Evolutionary conservation across 768 basidiomycete genomes (phyloP).

Genomic region (Mycena galopus): DNA sequence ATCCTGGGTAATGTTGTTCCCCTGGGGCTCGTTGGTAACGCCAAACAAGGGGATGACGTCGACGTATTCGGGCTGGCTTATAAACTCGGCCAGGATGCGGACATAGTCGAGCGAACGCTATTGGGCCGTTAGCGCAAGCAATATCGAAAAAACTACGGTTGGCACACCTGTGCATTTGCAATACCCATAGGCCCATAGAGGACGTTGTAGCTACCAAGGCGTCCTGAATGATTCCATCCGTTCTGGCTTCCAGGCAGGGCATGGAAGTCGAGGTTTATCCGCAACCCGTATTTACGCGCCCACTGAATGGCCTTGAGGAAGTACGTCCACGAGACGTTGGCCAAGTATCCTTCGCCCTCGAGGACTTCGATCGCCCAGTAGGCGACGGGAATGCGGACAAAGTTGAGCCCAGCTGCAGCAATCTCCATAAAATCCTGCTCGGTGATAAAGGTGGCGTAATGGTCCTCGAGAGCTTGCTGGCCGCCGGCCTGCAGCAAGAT

Average conservation of each 20-base stretch:
- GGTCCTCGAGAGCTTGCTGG: conserved; percentile 79
- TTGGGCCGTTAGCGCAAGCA: not conserved
- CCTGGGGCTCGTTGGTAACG: conserved; percentile 89
- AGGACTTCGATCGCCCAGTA: conserved; percentile 95
- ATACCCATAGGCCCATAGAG: conserved; percentile 94
- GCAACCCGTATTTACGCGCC: conserved; percentile 96
- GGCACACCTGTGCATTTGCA: conserved; percentile 73
- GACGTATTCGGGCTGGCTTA: conserved; percentile 87
- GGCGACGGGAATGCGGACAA: conserved; percentile 88
- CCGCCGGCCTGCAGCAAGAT: conserved; percentile 80
- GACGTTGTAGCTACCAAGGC: conserved; percentile 81
- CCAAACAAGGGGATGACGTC: conserved; percentile 90
- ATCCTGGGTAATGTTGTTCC: conserved; percentile 64
- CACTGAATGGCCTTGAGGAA: conserved; percentile 94
- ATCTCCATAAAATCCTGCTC: conserved; percentile 96
- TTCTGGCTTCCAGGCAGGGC: conserved; percentile 88
- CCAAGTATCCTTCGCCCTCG: conserved; percentile 84
- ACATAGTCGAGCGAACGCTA: conserved; percentile 90
- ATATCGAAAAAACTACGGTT: not conserved
- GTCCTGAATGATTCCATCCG: conserved; percentile 97
- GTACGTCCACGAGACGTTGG: conserved; percentile 89
- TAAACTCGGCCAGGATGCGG: conserved; percentile 91
- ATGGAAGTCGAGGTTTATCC: conserved; percentile 93
- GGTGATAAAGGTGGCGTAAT: conserved; percentile 97
- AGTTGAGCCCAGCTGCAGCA: conserved; percentile 94